Base-by-base conservation (phyloP, 305 asterid species). In the Stenogyne calaminthoides region DNA sequence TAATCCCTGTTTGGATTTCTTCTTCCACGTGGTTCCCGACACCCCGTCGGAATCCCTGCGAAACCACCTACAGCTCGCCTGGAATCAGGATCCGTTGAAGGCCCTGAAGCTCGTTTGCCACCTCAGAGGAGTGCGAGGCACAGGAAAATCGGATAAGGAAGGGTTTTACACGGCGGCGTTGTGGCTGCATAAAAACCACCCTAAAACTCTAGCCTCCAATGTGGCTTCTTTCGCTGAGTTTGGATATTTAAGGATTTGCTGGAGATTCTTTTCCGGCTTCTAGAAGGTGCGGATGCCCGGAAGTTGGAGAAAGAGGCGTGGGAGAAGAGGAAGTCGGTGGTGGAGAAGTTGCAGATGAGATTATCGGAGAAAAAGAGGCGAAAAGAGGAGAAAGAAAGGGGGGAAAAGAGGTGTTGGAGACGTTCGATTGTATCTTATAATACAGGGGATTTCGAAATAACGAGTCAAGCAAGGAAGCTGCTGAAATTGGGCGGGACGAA, bases 91-190 rank as follows among this genome's bases (percentile, higher is more conserved):
- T 54, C 27, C 14, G 3, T 54, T 54, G 60, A 54, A 19, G 60
- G 34, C 60, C n/a, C 60, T 54, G n/a, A 54, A 54, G 60, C 60
- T 54, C 32, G n/a, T 54, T 9, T 54, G 60, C 32, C 19, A 54
- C 19, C 60, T 54, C 60, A 9, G 60, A 19, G 60, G 60, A 54
- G 60, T 54, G 7, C n/a, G 60, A 0, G 60, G 60, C 32, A 54
- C 60, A 6, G 60, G 60, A 1, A 54, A 54, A 15, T 54, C 60
- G 4, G 60, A 54, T 19, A 54, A 54, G 2, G 60, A 54, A 7
- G 32, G 60, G 7, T 54, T 54, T 7, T 54, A 54, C 60, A 54
- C 27, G 7, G 12, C 60, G 10, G 60, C 60, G 1, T 19, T 54
- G 60, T 54, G 60, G 60, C 60, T 54, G 32, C 60, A 54, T 34